phyloP scores from a whole-genome alignment of 257 asterid genomes.

The Cynanchum wilfordii region DNA sequence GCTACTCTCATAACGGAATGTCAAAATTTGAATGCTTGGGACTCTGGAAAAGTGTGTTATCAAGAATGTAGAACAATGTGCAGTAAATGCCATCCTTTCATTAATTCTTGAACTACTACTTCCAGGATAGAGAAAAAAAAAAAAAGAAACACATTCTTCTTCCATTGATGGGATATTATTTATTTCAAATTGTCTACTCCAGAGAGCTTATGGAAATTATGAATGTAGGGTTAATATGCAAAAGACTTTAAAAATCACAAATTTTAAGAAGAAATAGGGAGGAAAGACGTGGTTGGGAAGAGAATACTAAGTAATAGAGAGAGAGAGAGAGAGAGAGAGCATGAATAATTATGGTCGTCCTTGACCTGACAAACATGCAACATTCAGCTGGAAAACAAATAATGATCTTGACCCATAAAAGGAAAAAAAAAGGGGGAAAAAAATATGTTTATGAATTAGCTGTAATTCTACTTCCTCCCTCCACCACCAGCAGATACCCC shows the following conservation, averaged over 20 bases:
- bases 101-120: background rate
- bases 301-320: background rate
- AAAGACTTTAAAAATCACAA: too few relatives aligned
- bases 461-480: background rate
- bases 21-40: background rate
- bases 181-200: background rate
- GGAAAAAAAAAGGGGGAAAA: background rate
- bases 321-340: background rate
- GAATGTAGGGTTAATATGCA: background rate
- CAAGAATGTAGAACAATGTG: background rate
- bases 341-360: background rate
- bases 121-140: background rate
- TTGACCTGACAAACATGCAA: constrained; percentile 5
- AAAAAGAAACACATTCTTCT: background rate
- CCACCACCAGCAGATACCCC: background rate
- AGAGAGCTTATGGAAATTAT: background rate
- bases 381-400: constrained; percentile 8
- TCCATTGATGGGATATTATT: background rate
- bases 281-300: too few relatives aligned
- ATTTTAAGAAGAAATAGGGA: too few relatives aligned
- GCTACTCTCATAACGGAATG: background rate
- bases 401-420: constrained; percentile 5
- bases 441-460: background rate
- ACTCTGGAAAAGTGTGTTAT: background rate
- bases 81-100: background rate